Percentiles rank a stretch among this genome's conserved stretches.
These are phyloP conservation scores for Cercospora janseana DNA, from an alignment of 2,329 filamentous ascomycete species.

Conservation along the genomic window DNA sequence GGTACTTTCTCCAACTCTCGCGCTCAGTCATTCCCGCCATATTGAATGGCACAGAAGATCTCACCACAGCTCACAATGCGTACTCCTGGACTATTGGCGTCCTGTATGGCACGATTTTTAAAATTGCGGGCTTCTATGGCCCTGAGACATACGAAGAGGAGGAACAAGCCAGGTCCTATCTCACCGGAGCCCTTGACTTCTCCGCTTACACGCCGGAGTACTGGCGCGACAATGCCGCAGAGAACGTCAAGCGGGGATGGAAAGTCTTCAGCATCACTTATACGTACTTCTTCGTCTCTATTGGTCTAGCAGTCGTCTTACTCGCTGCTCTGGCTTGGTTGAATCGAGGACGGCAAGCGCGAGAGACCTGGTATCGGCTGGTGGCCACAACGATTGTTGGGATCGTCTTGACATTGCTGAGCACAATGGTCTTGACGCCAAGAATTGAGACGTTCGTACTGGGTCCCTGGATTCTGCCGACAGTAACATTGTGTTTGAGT, in stretches of 20 bases:
- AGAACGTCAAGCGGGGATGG: constrained; percentile 10
- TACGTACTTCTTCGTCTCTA: constrained; percentile 32
- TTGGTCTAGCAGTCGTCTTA: constrained; percentile 32
- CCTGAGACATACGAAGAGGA: not conserved
- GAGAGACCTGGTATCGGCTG: constrained; percentile 31
- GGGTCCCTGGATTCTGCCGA: constrained; percentile 20
- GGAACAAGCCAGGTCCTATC: not conserved
- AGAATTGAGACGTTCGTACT: constrained; percentile 1
- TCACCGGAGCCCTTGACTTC: constrained; percentile 9
- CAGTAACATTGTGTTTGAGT: constrained; percentile 9
- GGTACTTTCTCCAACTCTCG: constrained; percentile 8
- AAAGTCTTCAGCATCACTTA: constrained; percentile 31
- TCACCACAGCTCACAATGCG: constrained; percentile 11
- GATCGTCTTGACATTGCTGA: constrained; percentile 11
- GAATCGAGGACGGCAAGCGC: constrained; percentile 25
- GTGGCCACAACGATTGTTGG: constrained; percentile 19
- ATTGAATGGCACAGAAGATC: constrained; percentile 9
- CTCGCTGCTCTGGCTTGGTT: constrained; percentile 33
- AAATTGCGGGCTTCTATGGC: constrained; percentile 20
- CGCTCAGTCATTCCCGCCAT: constrained; percentile 15
- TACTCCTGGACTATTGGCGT: constrained; percentile 16
- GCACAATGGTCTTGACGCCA: constrained; percentile 7
- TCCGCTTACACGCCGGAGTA: not conserved
- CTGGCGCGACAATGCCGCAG: not conserved
- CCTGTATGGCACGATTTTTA: constrained; percentile 18